Conservation (phyloP, 352 stramenopile genomes). For the Halophytophthora polymorphica region DNA sequence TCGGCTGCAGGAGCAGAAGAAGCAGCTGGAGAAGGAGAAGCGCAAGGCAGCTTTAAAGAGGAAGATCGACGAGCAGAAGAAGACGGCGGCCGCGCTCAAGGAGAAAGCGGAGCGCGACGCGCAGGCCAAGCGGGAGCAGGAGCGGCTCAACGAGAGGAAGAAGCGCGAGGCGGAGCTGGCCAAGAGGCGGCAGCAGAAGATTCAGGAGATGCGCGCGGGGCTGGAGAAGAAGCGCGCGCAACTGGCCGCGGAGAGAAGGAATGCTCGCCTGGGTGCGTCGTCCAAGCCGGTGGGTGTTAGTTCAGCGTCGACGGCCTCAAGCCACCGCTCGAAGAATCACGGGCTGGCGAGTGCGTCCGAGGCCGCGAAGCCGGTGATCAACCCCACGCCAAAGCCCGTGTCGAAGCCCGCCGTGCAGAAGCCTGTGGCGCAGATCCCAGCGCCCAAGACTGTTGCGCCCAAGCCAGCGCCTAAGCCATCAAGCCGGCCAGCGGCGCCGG, state of each 20-base stretch:
- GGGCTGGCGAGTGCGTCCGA: constrained; percentile 19
- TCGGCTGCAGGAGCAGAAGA: constrained; percentile 66
- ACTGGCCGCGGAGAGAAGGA: constrained; percentile 46
- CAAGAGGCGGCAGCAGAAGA: constrained; percentile 54
- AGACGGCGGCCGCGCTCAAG: constrained; percentile 61
- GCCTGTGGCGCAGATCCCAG: too few species aligned
- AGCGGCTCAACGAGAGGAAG: constrained; percentile 67
- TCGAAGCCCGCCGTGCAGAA: too few species aligned
- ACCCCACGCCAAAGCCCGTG: constrained; percentile 11
- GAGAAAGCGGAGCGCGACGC: constrained; percentile 68
- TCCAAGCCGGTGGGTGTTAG: constrained; percentile 5
- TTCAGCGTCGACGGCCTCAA: background rate
- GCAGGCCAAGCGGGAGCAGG: constrained; percentile 65
- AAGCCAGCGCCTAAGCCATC: constrained; percentile 9
- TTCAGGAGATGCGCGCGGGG: constrained; percentile 66
- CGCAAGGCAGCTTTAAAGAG: constrained; percentile 63
- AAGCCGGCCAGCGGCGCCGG: too few species aligned
- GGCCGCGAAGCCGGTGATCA: constrained; percentile 9
- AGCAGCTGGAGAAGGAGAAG: constrained; percentile 54
- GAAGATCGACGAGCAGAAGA: constrained; percentile 74
- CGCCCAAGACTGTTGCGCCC: constrained; percentile 10
- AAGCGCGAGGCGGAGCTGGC: constrained; percentile 62
- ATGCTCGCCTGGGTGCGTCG: constrained; percentile 4
- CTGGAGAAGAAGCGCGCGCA: constrained; percentile 67
- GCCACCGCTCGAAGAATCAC: constrained; percentile 21